Percentiles rank a stretch among this genome's conserved stretches.
Conservation (phyloP, 495 filamentous ascomycete genomes). For the Aspergillus ellipticus region DNA sequence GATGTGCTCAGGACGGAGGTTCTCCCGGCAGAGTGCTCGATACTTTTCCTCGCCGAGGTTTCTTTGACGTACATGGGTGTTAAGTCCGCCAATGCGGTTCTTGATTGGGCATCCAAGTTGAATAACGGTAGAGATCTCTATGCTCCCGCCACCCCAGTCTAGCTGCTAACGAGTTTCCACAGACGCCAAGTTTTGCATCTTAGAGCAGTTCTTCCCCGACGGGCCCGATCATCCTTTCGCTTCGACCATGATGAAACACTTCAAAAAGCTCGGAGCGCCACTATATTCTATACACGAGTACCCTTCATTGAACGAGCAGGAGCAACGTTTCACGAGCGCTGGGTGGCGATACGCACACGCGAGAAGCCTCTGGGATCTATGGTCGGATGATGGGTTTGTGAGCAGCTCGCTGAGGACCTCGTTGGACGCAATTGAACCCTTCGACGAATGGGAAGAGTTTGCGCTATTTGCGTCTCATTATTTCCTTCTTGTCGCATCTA, state of each 20-base stretch:
- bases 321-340: constrained; percentile 56
- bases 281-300: constrained; percentile 70
- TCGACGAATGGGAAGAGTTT: constrained; percentile 97
- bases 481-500: constrained; percentile 68
- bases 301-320: constrained; percentile 60
- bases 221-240: constrained; percentile 80
- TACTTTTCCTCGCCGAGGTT: constrained; percentile 85
- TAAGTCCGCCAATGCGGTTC: constrained; percentile 65
- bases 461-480: constrained; percentile 83
- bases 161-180: neutral
- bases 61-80: constrained; percentile 88
- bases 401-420: constrained; percentile 46
- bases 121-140: constrained; percentile 48
- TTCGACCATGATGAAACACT: constrained; percentile 81
- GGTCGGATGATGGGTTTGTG: constrained; percentile 64
- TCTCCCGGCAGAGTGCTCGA: constrained; percentile 49
- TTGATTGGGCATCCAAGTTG: constrained; percentile 64
- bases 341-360: constrained; percentile 63
- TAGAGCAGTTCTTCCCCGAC: constrained; percentile 83
- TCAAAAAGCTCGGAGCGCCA: constrained; percentile 73
- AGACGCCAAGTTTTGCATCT: constrained; percentile 68
- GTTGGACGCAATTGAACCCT: constrained; percentile 70
- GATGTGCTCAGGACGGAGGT: constrained; percentile 51
- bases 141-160: neutral
- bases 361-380: constrained; percentile 73